Evolutionary conservation across 306 rosid species (phyloP), one percentile per base, ranked within the genome.

Genomic region (Vicia villosa): DNA sequence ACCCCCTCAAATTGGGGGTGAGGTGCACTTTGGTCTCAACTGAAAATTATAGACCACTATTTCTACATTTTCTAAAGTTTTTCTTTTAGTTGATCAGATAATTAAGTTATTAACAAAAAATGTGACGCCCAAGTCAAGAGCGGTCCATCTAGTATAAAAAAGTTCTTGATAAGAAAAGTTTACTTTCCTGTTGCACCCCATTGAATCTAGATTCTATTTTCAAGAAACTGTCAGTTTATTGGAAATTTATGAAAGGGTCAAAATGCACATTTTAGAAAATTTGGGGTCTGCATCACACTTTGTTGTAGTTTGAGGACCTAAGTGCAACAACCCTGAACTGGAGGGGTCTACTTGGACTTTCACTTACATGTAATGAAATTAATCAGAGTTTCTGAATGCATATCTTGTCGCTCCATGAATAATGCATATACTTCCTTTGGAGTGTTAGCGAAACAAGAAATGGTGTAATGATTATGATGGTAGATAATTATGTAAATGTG

Each of bases 331-430:
- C 50, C 69, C 22, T 63, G 24, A 21, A 55, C 26, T 64, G 38
- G 51, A 51, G 51, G 6, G 72, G 37, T 19, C 24, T 34, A 20
- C 41, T 11, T 13, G 62, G 37, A 36, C 14, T 13, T 9, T 24
- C 36, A 19, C 4, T 49, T 5, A 14, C n/a, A 10, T 45, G 22
- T 37, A 34, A 71, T 59, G 34, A 63, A 77, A 78, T n/a, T 41
- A 59, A 28, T 10, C 41, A 21, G 56, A 36, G 17, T 19, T 59
- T 10, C 36, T 3, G 63, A 28, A 43, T 15, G 34, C 8, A 3
- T 43, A 52, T 20, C 26, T 41, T 52, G 66, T 28, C 41, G 26
- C 21, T 28, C 26, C 64, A 76, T 60, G 24, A 58, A 57, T 32
- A 22, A 5, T 64, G 36, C 57, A 41, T 13, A n/a, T 62, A 14